Evolutionary conservation across 2,329 filamentous ascomycete species (phyloP), one percentile per base, ranked within the genome.

Genomic region (Aspergillus fumigatiaffinis): DNA sequence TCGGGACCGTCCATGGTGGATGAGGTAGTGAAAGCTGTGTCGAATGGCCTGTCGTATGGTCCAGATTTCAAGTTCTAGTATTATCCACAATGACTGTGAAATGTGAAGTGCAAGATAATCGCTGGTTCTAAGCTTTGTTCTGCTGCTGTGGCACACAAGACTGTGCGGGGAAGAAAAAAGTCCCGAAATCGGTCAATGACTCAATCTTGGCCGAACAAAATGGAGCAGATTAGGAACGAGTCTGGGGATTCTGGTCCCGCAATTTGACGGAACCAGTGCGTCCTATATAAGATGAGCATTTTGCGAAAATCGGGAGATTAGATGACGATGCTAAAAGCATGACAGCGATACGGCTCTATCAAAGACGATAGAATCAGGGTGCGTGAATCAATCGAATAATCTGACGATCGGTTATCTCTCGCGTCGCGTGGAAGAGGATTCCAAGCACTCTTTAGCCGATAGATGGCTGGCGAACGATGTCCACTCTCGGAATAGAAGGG

Each of bases 1-100:
- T 80, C 77, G 12, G 72, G 71, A 21, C 70, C 71, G 56, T 74
- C 71, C 72, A 74, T 71, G n/a, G 26, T 60, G 59, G 50, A 44
- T 42, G 17, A 35, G 41, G 9, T n/a, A 7, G 3, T 12, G n/a
- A 25, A 51, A 35, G 47, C 12, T 49, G 28, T 46, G 21, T 25
- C n/a, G 25, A n/a, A 12, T n/a, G 26, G 17, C 25, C 9, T 23
- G 8, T 9, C 6, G 3, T 23, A 49, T 23, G 26, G n/a, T 10
- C 8, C 3, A 50, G 3, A 17, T 17, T 17, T 17, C 32, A n/a
- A 21, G 26, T 50, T 50, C 12, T 23, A 46, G 21, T 14, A 2
- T n/a, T 48, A 2, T n/a, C 23, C 52, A 14, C 26, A 23, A 44
- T 32, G 41, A 25, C 17, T 53, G 26, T 26, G 35, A 46, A 46